Evolutionary conservation across 352 stramenopile genomes (phyloP).

Genomic region (Globisporangium spinosum): DNA sequence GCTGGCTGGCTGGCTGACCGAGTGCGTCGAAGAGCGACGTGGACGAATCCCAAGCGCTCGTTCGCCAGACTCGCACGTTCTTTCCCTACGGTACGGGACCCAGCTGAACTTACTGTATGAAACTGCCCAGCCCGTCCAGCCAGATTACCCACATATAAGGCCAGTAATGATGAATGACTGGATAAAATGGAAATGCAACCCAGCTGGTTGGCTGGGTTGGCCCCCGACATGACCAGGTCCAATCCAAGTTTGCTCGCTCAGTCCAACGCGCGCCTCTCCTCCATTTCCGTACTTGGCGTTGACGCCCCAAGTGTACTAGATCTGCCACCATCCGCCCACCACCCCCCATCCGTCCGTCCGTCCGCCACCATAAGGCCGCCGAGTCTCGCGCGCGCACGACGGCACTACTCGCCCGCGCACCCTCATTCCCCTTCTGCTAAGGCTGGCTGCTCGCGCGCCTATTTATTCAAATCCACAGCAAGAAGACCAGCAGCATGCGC

Average conservation of each 20-base stretch:
- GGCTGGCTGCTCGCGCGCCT: background rate
- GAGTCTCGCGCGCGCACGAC: slow-evolving; percentile 3
- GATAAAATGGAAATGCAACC: slow-evolving; percentile 11
- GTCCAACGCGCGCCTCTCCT: background rate
- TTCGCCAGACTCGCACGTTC: slow-evolving; percentile 12
- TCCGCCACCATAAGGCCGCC: slow-evolving; percentile 8
- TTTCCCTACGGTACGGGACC: slow-evolving; percentile 1
- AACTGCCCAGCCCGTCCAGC: background rate
- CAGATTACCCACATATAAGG: background rate
- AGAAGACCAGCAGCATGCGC: slow-evolving; percentile 25
- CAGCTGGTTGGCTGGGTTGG: background rate
- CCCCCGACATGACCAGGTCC: background rate
- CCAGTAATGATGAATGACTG: slow-evolving; percentile 9
- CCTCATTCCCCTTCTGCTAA: background rate
- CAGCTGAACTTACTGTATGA: slow-evolving; percentile 4
- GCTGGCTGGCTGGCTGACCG: background rate
- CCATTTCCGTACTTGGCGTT: slow-evolving; percentile 11
- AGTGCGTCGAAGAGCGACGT: slow-evolving; percentile 7
- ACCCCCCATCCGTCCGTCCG: background rate
- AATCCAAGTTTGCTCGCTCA: background rate
- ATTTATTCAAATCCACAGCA: slow-evolving; percentile 2
- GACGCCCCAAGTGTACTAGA: background rate
- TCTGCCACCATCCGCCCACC: background rate
- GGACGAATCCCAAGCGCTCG: slow-evolving; percentile 11
- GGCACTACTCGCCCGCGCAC: background rate